Evolutionary conservation across 2,329 filamentous ascomycete species (phyloP), one percentile per base, ranked within the genome.

Genomic region (Cordyceps militaris): DNA sequence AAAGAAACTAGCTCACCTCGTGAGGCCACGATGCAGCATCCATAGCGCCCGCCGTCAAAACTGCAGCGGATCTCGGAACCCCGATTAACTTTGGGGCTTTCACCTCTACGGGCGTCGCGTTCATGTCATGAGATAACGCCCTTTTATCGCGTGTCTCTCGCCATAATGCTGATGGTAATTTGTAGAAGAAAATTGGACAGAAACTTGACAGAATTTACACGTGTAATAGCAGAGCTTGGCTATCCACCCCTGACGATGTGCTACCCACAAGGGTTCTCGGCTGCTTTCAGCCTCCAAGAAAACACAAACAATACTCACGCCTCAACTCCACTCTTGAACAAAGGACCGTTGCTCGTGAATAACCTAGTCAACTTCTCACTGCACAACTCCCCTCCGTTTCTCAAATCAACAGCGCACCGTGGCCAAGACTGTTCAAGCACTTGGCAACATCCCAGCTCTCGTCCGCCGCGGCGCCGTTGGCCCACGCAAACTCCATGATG

Each of bases 401-500:
- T 44, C 61, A 74, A 59, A 74, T 71, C 60, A 75, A 52, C 56
- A 75, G 67, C 63, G 74, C 69, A 56, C 69, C 66, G 58, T 75
- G 69, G 26, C 73, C 73, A 16, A 74, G 63, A 43, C 73, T 64
- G 56, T 71, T 73, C 57, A 79, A 65, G 59, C 75, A 79, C 55
- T 70, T 72, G 14, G 69, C 69, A 44, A 78, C 61, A 56, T 78
- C 76, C 76, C 74, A 79, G 21, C 65, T 70, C 61, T 73, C 72
- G 54, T 76, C 74, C 10, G 73, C 71, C 26, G 26, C 44, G 10
- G 69, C 69, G 9, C 74, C 65, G 26, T 64, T 64, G 2, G 69
- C 66, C 78, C 78, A 80, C 1, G 79, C 74, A 30, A 66, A 69
- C 63, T 79, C 74, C 74, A 79, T 76, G 23, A 79, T 69, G 14